Evolutionary conservation across 208 protist genomes (phyloP), one percentile per base, ranked within the genome.

Genomic region (Trypanosoma brucei): DNA sequence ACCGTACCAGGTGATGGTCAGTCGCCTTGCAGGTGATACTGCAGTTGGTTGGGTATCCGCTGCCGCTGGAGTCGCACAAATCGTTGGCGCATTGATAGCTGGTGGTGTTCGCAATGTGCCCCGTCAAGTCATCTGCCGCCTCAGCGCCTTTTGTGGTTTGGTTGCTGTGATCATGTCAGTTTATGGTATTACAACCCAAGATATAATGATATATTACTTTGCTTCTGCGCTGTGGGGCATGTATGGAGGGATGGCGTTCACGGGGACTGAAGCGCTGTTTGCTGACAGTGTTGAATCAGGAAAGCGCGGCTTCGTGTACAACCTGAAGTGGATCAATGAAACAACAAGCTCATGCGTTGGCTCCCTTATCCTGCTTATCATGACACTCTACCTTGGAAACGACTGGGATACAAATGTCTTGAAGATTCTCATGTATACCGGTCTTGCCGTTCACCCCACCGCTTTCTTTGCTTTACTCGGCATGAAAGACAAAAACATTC

Each of bases 321-420:
- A 82, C 55, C 36, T 75, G 34, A 91, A 91, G 73, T 91, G 84
- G 81, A 79, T 87, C 2, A 67, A 81, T 53, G 77, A 87, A 66
- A 81, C 78, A 3, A 9, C 83, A 8, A 84, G 72, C 59, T 77
- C 74, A 48, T 65, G 75, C n/a, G 71, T 87, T 3, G 84, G 84
- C 30, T 85, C 76, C 52, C 33, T 66, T 3, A 22, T 49, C 1
- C 70, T 72, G 8, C 60, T 85, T 53, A 34, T 79, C 7, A 56
- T 87, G 64, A 68, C 86, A 30, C 3, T 62, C 3, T 2, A 42
- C 33, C 51, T 79, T 36, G 73, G 78, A 31, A 83, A 89, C 62
- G 50, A 69, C 0, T 86, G 83, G 83, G 46, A 40, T 9, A 31
- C 54, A 30, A 2, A 2, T 8, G 76, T 59, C 36, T 55, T 89